Conservation (phyloP, 2,329 filamentous ascomycete genomes). For the Aspergillus floridensis region DNA sequence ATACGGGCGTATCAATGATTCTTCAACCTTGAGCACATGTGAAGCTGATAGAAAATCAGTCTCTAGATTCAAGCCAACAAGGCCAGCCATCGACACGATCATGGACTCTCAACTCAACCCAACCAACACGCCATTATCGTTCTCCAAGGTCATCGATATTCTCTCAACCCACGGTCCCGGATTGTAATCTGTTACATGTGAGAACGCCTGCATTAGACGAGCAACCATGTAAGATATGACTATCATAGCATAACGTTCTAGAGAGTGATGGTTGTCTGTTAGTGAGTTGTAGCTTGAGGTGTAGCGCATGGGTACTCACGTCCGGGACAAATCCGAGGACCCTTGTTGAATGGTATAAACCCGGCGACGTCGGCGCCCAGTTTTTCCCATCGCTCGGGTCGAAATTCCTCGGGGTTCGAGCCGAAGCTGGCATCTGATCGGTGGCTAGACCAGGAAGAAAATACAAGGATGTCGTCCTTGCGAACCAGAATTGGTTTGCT, state of each 20-base stretch:
- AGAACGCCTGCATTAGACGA: slow-evolving; percentile 16
- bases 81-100: no score
- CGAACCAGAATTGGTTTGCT: slow-evolving; percentile 25
- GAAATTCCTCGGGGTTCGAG: slow-evolving; percentile 25
- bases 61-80: no score
- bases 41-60: no score
- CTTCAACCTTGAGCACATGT: no score
- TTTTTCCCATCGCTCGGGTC: slow-evolving; percentile 34
- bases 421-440: slow-evolving; percentile 29
- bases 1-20: no score
- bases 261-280: no score
- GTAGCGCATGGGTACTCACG: no score
- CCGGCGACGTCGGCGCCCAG: slow-evolving; percentile 33
- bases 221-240: slow-evolving; percentile 15
- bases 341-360: slow-evolving; percentile 47
- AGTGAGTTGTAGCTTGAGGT: no score
- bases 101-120: slow-evolving; percentile 1
- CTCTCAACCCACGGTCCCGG: slow-evolving; percentile 10
- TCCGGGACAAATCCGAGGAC: slow-evolving; percentile 41
- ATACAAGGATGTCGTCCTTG: slow-evolving; percentile 21
- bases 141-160: slow-evolving; percentile 16
- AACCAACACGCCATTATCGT: slow-evolving; percentile 15
- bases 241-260: slow-evolving; percentile 15
- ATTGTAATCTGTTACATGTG: slow-evolving; percentile 9
- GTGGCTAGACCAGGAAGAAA: slow-evolving; percentile 28